phyloP scores from a whole-genome alignment of 2,329 filamentous ascomycete species.

The Aspergillus amoenus region DNA sequence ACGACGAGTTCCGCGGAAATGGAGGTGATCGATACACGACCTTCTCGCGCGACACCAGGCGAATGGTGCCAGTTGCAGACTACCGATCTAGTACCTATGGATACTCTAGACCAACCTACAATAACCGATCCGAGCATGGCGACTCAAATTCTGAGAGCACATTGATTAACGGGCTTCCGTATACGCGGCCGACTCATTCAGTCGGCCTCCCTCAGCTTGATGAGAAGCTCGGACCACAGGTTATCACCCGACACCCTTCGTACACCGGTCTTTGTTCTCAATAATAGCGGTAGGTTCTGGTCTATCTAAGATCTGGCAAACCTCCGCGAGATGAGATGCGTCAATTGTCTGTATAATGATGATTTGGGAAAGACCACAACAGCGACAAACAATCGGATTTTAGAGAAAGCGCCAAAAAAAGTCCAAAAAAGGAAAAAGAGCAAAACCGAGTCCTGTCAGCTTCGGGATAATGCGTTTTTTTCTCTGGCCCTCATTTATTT shows the following conservation, averaged over 20 bases:
- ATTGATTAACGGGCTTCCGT: constrained; percentile 43
- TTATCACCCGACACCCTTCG: constrained; percentile 22
- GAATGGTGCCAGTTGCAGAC: constrained; percentile 26
- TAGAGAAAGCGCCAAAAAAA: not conserved
- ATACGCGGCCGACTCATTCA: constrained; percentile 32
- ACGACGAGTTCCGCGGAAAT: constrained; percentile 20
- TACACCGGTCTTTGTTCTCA: constrained; percentile 24
- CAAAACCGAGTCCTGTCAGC: constrained; percentile 5
- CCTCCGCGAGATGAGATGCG: not conserved
- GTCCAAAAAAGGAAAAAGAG: not conserved
- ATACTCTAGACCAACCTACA: constrained; percentile 35
- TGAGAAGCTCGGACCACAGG: constrained; percentile 20
- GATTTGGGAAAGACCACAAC: not conserved
- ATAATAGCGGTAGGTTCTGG: constrained; percentile 16
- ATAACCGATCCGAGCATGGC: constrained; percentile 26
- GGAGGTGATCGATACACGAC: constrained; percentile 17
- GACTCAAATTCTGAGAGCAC: constrained; percentile 28
- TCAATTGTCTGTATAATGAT: not conserved
- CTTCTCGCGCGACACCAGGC: constrained; percentile 22
- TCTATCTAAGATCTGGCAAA: not conserved
- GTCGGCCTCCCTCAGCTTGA: constrained; percentile 14
- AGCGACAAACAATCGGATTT: not conserved
- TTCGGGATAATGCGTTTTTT: not conserved
- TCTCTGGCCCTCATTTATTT: not conserved
- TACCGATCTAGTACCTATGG: constrained; percentile 40